These are phyloP conservation scores for Pseudogymnoascus sp. DNA, from an alignment of 2,329 filamentous ascomycete genomes.

Conservation along the genomic window DNA sequence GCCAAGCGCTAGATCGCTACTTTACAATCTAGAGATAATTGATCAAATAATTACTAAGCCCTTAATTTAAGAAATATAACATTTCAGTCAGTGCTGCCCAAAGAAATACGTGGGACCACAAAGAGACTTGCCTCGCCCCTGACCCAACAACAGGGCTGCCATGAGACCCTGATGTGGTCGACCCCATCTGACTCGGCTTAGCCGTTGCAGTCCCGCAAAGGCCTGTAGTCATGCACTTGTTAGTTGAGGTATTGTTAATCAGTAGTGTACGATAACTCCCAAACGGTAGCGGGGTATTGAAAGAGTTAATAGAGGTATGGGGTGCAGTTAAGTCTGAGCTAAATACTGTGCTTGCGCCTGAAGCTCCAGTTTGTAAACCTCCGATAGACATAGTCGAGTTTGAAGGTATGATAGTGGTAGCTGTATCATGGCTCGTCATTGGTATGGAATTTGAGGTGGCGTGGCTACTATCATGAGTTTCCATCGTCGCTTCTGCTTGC, in stretches of 20 bases:
- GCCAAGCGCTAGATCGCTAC: background rate
- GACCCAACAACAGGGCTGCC: background rate
- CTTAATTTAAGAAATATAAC: background rate
- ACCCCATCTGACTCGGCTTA: background rate
- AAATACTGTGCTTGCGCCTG: background rate
- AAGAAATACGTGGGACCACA: background rate
- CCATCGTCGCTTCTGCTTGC: background rate
- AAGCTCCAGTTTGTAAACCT: background rate
- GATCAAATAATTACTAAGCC: background rate
- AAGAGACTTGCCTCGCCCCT: background rate
- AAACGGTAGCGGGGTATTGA: background rate
- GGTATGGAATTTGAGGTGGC: background rate
- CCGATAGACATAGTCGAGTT: background rate
- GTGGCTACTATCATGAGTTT: background rate
- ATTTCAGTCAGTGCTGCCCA: background rate
- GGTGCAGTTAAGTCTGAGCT: background rate
- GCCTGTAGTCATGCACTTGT: background rate
- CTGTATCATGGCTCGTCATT: background rate
- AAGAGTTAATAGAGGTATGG: background rate
- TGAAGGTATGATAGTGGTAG: background rate
- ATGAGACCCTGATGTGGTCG: background rate
- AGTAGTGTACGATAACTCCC: background rate
- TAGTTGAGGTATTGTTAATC: background rate
- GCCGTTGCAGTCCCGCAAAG: background rate
- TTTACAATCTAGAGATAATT: background rate